These are phyloP conservation scores for Poteriospumella lacustris DNA, from an alignment of 108 stramenopile genomes.

Conservation along the genomic window DNA sequence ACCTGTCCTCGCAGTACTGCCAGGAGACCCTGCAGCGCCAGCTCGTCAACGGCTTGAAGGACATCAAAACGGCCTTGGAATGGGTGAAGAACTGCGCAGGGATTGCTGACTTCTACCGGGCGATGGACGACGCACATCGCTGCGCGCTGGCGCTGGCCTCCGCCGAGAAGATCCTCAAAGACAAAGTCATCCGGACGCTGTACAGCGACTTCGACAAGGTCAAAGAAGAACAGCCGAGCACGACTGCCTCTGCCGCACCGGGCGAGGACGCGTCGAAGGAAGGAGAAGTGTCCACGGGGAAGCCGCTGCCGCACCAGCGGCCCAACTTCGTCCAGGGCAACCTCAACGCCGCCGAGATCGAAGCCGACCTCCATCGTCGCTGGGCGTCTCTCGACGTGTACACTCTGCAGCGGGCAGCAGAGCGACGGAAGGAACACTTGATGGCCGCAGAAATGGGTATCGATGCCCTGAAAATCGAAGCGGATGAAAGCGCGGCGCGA, in stretches of 20 bases:
- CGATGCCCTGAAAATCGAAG: neutral
- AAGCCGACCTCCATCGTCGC: slow-evolving; percentile 1
- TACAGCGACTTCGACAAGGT: neutral
- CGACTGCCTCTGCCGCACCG: no score
- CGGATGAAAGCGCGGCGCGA: neutral
- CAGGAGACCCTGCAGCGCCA: slow-evolving; percentile 16
- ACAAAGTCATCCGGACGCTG: neutral
- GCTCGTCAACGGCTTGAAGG: neutral
- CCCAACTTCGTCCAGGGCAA: neutral
- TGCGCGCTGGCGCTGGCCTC: neutral
- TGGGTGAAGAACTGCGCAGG: slow-evolving; percentile 28
- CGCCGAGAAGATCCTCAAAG: neutral
- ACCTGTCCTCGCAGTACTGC: neutral
- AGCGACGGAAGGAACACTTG: neutral
- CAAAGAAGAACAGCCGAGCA: no score
- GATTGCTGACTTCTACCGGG: neutral
- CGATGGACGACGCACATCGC: neutral
- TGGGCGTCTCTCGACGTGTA: neutral
- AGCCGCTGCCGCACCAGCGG: no score
- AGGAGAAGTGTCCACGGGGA: no score
- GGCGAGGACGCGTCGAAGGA: neutral
- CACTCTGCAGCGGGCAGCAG: neutral
- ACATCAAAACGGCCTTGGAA: neutral
- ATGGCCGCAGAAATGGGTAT: neutral
- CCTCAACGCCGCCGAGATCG: neutral